Conservation (phyloP, 768 basidiomycete genomes). For the Leccinellum rugosiceps region DNA sequence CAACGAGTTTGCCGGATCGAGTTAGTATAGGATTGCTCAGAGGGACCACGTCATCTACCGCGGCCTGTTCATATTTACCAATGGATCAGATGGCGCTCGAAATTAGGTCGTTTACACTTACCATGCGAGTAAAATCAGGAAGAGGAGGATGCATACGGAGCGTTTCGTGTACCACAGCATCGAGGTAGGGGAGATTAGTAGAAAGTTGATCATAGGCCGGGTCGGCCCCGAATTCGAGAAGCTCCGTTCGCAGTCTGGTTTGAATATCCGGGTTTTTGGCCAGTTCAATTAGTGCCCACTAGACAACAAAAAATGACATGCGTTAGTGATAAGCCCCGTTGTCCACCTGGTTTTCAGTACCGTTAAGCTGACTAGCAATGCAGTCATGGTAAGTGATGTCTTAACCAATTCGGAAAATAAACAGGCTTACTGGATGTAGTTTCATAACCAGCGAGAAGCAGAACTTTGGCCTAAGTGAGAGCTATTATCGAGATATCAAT, state of each 20-base stretch:
- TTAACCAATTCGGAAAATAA: neutral
- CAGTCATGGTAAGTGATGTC: neutral
- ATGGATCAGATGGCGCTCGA: neutral
- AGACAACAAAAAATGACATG: neutral
- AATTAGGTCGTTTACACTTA: neutral
- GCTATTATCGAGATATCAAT: neutral
- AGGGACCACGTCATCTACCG: slow-evolving; percentile 56
- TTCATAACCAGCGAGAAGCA: slow-evolving; percentile 40
- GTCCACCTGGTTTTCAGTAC: neutral
- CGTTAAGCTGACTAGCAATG: slow-evolving; percentile 9
- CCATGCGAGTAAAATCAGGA: slow-evolving; percentile 18
- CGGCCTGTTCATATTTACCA: slow-evolving; percentile 34
- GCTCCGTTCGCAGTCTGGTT: slow-evolving; percentile 46
- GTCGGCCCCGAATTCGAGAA: slow-evolving; percentile 42
- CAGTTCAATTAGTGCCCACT: slow-evolving; percentile 59
- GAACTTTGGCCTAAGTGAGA: slow-evolving; percentile 32
- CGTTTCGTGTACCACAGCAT: slow-evolving; percentile 46
- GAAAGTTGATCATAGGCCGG: slow-evolving; percentile 55
- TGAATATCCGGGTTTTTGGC: slow-evolving; percentile 44
- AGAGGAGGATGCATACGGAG: slow-evolving; percentile 45
- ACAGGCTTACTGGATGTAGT: slow-evolving; percentile 35
- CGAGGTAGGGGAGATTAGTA: slow-evolving; percentile 51
- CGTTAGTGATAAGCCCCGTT: neutral
- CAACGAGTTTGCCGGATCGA: slow-evolving; percentile 36
- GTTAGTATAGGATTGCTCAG: slow-evolving; percentile 49